These are phyloP conservation scores for Grifola frondosa DNA, from an alignment of 1,284 basidiomycete species.

Conservation along the genomic window DNA sequence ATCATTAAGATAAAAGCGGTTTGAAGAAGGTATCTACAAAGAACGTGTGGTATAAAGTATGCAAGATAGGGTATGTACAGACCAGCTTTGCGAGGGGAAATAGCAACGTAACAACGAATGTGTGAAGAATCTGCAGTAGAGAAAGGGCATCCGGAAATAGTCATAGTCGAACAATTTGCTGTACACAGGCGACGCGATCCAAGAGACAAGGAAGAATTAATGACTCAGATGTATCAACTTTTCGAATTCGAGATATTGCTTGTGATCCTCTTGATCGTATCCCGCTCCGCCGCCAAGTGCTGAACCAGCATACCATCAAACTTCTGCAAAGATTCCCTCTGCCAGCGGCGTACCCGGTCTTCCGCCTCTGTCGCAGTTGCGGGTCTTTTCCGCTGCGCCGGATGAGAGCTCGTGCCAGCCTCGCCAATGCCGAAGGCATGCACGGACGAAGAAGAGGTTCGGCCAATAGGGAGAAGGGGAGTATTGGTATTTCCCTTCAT, in stretches of 20 bases:
- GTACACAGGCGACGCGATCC: background rate
- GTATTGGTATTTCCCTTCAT: conserved; percentile 11
- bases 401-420: conserved; percentile 6
- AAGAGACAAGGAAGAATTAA: background rate
- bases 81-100: no score
- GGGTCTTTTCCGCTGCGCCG: conserved; percentile 15
- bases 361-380: conserved; percentile 21
- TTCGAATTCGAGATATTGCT: conserved; percentile 28
- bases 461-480: conserved; percentile 18
- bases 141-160: no score
- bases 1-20: conserved; percentile 5
- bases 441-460: conserved; percentile 15
- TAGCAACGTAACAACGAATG: conserved; percentile 1
- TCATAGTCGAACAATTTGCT: no score
- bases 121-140: background rate
- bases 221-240: conserved; percentile 4
- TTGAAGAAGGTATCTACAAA: conserved; percentile 8
- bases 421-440: conserved; percentile 9
- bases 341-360: conserved; percentile 32
- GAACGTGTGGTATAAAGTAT: conserved; percentile 1
- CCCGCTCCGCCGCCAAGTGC: conserved; percentile 74
- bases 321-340: conserved; percentile 55
- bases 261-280: conserved; percentile 70
- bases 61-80: conserved; percentile 9
- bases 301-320: conserved; percentile 73